Evolutionary conservation across 1,139 yeast genomes (phyloP).

Genomic region (Meyerozyma smithsonii): DNA sequence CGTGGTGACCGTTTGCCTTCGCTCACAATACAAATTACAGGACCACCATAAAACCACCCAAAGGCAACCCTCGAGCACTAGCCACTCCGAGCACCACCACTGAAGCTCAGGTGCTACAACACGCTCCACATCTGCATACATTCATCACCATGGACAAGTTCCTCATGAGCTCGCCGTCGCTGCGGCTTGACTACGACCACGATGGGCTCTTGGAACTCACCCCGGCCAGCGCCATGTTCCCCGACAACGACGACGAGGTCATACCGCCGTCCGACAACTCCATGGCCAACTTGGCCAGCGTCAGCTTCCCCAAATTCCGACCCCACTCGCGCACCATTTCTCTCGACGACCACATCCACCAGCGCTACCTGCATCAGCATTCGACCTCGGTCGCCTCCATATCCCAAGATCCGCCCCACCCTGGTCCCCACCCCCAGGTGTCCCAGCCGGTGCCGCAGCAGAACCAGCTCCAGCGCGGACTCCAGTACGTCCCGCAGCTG

Average conservation of each 20-base stretch:
- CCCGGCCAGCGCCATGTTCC: conserved; percentile 10
- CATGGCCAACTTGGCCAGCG: conserved; percentile 7
- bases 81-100: background rate
- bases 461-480: conserved; percentile 10
- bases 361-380: conserved; percentile 10
- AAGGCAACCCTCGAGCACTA: no score
- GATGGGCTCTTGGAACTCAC: conserved; percentile 3
- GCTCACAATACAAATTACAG: no score
- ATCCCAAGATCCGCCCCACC: conserved; percentile 15
- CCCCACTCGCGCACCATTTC: conserved; percentile 1
- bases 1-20: no score
- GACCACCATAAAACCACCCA: no score
- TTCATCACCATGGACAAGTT: conserved; percentile 33
- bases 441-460: conserved; percentile 3
- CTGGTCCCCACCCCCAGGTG: background rate
- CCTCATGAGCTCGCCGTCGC: conserved; percentile 43
- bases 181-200: conserved; percentile 30
- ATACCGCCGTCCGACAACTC: conserved; percentile 8
- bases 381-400: conserved; percentile 18
- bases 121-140: no score
- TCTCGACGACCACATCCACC: background rate
- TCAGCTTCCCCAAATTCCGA: conserved; percentile 5
- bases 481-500: conserved; percentile 20
- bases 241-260: conserved; percentile 8
- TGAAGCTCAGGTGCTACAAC: background rate